Percentiles rank a stretch among this genome's conserved stretches.
Evolutionary conservation across 495 filamentous ascomycete genomes (phyloP).

Genomic region (Thozetella sp.): DNA sequence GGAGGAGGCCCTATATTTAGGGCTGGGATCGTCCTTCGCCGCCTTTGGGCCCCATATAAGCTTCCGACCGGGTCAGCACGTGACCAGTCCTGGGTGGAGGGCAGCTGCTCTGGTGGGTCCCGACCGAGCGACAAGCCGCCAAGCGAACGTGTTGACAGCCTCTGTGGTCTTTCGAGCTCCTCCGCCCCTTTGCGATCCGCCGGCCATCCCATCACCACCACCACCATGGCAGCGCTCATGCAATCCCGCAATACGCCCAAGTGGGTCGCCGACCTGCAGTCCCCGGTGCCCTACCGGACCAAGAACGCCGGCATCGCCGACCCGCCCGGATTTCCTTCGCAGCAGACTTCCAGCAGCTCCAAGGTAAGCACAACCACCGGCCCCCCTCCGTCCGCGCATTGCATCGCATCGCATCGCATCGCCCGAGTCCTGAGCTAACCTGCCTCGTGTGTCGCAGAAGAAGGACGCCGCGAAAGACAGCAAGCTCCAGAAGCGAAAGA

Average conservation of each 20-base stretch:
- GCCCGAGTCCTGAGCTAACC: too few species aligned
- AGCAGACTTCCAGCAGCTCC: constrained; percentile 46
- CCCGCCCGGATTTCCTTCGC: constrained; percentile 79
- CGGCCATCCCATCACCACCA: background rate
- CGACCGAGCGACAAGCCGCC: too few species aligned
- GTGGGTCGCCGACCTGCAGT: constrained; percentile 82
- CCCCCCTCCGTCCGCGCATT: background rate
- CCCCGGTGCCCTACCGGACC: constrained; percentile 56
- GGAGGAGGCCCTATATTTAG: too few species aligned
- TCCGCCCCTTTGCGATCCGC: background rate
- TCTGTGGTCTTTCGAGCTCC: too few species aligned
- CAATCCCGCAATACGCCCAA: constrained; percentile 47
- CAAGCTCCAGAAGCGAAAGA: constrained; percentile 44
- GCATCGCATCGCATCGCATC: too few species aligned
- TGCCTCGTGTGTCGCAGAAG: constrained; percentile 34
- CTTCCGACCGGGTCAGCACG: too few species aligned
- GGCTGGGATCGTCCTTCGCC: too few species aligned
- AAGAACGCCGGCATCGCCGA: constrained; percentile 72
- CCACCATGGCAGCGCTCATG: constrained; percentile 19
- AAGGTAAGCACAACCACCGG: constrained; percentile 46
- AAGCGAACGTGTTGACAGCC: too few species aligned
- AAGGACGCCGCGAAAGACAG: constrained; percentile 42
- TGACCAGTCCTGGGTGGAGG: too few species aligned
- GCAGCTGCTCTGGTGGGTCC: too few species aligned
- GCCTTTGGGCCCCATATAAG: too few species aligned